Evolutionary conservation across 768 basidiomycete genomes (phyloP).

Genomic region (Cubamyces sp.): DNA sequence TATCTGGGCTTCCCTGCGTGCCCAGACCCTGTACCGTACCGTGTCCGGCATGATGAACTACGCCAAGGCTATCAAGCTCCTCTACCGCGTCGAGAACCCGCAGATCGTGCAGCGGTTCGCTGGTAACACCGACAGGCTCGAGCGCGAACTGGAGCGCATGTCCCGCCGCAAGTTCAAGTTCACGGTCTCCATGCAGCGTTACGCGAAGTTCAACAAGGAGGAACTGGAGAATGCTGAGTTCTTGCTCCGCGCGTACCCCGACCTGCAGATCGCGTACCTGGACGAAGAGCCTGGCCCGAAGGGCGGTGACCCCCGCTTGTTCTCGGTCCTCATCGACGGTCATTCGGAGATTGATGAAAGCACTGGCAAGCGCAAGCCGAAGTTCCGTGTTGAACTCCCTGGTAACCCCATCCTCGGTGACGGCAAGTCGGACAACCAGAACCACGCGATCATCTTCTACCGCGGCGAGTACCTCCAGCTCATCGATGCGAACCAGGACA

Average conservation of each 20-base stretch:
- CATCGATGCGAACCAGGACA: conserved; percentile 99
- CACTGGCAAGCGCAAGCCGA: conserved; percentile 89
- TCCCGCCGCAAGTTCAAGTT: conserved; percentile 98
- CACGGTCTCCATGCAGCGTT: conserved; percentile 97
- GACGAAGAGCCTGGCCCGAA: conserved; percentile 94
- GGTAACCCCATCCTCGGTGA: conserved; percentile 99
- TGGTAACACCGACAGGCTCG: conserved; percentile 94
- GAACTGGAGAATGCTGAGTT: conserved; percentile 99
- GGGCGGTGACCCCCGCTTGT: conserved; percentile 86
- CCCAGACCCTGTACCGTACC: conserved; percentile 97
- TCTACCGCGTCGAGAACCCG: conserved; percentile 98
- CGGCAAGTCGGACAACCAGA: conserved; percentile 99
- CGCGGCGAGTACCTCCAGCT: conserved; percentile 98
- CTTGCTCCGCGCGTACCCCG: conserved; percentile 95
- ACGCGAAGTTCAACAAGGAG: conserved; percentile 99
- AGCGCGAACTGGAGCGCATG: conserved; percentile 97
- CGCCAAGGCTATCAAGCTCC: conserved; percentile 98
- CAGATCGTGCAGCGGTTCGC: conserved; percentile 96
- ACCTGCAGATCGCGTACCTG: conserved; percentile 96
- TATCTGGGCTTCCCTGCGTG: conserved; percentile 98
- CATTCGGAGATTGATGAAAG: conserved; percentile 93
- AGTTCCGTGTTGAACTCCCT: conserved; percentile 96
- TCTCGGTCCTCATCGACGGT: conserved; percentile 94
- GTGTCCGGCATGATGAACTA: conserved; percentile 99
- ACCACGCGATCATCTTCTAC: conserved; percentile 99